These are phyloP conservation scores for Takashimella koratensis DNA, from an alignment of 1,284 basidiomycete species.

Conservation along the genomic window DNA sequence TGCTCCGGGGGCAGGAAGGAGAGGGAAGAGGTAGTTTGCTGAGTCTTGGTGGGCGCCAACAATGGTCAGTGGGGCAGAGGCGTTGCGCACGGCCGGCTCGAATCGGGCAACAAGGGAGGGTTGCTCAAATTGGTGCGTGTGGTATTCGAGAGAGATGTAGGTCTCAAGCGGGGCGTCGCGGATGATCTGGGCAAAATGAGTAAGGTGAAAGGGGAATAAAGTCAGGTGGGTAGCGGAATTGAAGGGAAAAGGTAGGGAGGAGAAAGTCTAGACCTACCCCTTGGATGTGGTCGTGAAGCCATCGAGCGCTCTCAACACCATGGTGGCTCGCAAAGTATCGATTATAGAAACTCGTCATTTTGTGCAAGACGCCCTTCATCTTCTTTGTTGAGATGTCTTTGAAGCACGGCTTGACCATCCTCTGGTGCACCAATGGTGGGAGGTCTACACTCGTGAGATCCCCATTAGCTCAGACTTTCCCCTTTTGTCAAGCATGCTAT, in stretches of 20 bases:
- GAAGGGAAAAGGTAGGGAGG: not conserved
- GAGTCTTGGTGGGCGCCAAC: constrained; percentile 88
- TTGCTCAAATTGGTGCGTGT: constrained; percentile 46
- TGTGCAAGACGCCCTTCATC: constrained; percentile 19
- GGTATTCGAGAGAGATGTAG: constrained; percentile 26
- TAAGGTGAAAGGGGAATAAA: not conserved
- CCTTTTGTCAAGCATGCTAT: too few relatives aligned
- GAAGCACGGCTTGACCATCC: constrained; percentile 16
- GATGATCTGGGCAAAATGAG: constrained; percentile 14
- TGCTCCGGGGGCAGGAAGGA: constrained; percentile 32
- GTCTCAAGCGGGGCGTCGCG: constrained; percentile 17
- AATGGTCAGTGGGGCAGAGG: constrained; percentile 54
- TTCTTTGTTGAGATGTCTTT: constrained; percentile 13
- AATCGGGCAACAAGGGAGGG: constrained; percentile 45
- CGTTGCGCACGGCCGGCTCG: constrained; percentile 18
- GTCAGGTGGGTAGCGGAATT: too few relatives aligned
- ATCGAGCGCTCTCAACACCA: constrained; percentile 18
- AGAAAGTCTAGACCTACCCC: constrained; percentile 7
- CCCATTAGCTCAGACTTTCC: too few relatives aligned
- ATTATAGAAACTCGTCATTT: constrained; percentile 20
- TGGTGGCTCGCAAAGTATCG: constrained; percentile 18
- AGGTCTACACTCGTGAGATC: not conserved
- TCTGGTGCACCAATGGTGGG: constrained; percentile 10
- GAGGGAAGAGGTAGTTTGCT: constrained; percentile 56
- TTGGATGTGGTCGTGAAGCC: constrained; percentile 22